These are phyloP conservation scores for Piloderma croceum DNA, from an alignment of 768 basidiomycete species.

Conservation along the genomic window DNA sequence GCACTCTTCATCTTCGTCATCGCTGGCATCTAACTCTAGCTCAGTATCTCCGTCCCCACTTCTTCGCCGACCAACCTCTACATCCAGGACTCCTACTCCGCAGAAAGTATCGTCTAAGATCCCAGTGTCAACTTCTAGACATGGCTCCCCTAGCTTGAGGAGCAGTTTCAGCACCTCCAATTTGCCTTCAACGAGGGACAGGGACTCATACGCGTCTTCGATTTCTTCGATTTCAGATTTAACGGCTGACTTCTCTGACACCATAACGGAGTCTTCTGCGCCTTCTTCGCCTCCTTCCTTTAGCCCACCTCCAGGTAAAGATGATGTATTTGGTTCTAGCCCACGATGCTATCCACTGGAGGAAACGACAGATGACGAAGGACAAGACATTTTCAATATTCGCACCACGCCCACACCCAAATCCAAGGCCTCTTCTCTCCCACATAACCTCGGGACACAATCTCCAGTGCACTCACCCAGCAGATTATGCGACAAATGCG, in stretches of 20 bases:
- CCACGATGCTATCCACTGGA: conserved; percentile 5
- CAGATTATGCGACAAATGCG: conserved; percentile 57
- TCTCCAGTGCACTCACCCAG: no score
- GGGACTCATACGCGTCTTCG: conserved; percentile 19
- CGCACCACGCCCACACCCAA: conserved; percentile 22
- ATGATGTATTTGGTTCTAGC: conserved; percentile 5
- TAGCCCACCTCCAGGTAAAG: conserved; percentile 29
- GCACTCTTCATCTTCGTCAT: conserved; percentile 7
- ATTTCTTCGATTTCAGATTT: conserved; percentile 54
- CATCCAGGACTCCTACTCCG: conserved; percentile 19
- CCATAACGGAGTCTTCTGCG: conserved; percentile 47
- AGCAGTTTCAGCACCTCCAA: conserved; percentile 24
- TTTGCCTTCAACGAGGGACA: conserved; percentile 15
- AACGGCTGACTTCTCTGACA: conserved; percentile 56
- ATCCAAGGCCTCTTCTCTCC: no score
- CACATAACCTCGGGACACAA: no score
- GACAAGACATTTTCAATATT: background rate
- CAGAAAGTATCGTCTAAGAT: conserved; percentile 18
- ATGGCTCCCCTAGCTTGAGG: conserved; percentile 23
- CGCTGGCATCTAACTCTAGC: background rate
- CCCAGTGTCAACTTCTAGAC: conserved; percentile 20
- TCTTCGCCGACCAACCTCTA: conserved; percentile 16
- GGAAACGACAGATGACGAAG: conserved; percentile 1
- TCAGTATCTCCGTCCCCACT: conserved; percentile 13
- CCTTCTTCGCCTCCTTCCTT: conserved; percentile 46